phyloP scores from a whole-genome alignment of 306 rosid species.

The Rosa chinensis region DNA sequence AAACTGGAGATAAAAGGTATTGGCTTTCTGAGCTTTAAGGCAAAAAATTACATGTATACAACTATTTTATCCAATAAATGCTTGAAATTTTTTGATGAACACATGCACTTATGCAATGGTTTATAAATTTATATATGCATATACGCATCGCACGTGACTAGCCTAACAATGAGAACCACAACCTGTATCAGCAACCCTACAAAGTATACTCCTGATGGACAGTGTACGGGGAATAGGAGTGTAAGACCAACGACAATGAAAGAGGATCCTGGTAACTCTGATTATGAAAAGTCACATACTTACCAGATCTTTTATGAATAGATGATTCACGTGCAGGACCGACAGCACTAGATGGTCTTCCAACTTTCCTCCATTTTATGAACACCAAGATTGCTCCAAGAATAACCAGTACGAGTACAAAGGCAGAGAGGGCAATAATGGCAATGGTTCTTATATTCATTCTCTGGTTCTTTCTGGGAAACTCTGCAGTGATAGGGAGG shows the following conservation, averaged over 20 bases:
- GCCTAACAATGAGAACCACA: background rate
- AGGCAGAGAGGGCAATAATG: constrained; percentile 68
- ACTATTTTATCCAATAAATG: background rate
- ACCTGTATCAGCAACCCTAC: background rate
- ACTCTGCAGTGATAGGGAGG: constrained; percentile 64
- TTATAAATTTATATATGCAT: background rate
- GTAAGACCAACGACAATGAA: background rate
- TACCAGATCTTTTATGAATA: constrained; percentile 79
- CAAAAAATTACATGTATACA: background rate
- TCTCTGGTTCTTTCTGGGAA: constrained; percentile 52
- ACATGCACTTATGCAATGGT: background rate
- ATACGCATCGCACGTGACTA: background rate
- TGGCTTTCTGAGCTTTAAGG: background rate
- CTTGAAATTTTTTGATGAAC: background rate
- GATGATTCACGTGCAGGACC: constrained; percentile 58
- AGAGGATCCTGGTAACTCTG: constrained; percentile 2
- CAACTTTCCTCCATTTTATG: constrained; percentile 66
- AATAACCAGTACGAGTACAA: constrained; percentile 63
- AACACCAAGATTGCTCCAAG: constrained; percentile 57
- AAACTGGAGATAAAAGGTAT: background rate
- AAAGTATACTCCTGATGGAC: background rate
- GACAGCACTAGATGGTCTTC: constrained; percentile 66
- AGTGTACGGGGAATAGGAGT: background rate
- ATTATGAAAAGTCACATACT: constrained; percentile 22
- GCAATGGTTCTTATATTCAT: constrained; percentile 58